phyloP scores from a whole-genome alignment of 2,329 filamentous ascomycete species.

The Aspergillus luchuensis region DNA sequence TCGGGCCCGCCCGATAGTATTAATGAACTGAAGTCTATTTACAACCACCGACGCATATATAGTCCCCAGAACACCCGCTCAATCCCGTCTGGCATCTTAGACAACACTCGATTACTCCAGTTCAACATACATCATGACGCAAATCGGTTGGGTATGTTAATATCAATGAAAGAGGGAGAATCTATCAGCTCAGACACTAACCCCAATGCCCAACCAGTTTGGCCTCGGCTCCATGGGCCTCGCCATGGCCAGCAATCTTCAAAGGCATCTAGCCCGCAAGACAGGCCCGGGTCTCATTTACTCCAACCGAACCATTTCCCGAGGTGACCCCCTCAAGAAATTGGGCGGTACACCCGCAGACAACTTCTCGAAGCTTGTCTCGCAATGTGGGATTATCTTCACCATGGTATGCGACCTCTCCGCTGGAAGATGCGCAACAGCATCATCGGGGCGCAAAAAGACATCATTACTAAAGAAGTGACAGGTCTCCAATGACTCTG shows the following conservation, averaged over 20 bases:
- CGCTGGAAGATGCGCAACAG: too few species aligned
- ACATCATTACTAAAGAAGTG: constrained; percentile 16
- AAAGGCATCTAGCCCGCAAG: constrained; percentile 41
- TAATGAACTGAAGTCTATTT: background rate
- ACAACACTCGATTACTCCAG: background rate
- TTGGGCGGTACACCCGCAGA: constrained; percentile 38
- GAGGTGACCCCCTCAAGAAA: constrained; percentile 38
- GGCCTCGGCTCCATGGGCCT: constrained; percentile 51
- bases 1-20: constrained; percentile 22
- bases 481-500: constrained; percentile 45
- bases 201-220: constrained; percentile 28
- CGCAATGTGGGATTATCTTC: constrained; percentile 44
- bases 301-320: constrained; percentile 46
- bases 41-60: background rate
- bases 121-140: constrained; percentile 27
- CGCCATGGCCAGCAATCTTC: constrained; percentile 48
- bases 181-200: background rate
- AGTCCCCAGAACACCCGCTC: background rate
- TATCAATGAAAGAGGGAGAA: background rate
- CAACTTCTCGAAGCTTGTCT: constrained; percentile 38
- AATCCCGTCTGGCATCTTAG: background rate
- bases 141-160: constrained; percentile 40
- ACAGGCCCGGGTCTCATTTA: constrained; percentile 39
- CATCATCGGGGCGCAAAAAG: background rate
- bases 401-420: constrained; percentile 34